These are phyloP conservation scores for Kuraishia molischiana DNA, from an alignment of 805 yeast species.

Conservation along the genomic window DNA sequence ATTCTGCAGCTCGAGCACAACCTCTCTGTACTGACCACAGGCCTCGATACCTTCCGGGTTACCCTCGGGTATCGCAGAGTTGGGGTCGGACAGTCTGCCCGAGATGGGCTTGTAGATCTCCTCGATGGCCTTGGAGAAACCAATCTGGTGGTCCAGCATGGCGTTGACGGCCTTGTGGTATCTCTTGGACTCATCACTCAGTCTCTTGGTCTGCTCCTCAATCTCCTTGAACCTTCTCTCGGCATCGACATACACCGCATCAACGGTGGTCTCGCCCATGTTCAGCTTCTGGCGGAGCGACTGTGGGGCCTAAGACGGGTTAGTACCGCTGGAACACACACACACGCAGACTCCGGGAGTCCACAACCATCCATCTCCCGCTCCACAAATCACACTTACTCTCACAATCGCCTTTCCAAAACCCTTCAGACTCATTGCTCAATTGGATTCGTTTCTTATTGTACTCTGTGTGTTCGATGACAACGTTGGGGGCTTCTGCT, in stretches of 20 bases:
- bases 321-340: not conserved
- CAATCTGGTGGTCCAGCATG: conserved; percentile 88
- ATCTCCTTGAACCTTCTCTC: conserved; percentile 92
- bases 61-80: conserved; percentile 78
- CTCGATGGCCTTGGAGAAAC: conserved; percentile 91
- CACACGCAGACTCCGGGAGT: not conserved
- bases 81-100: conserved; percentile 87
- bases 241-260: conserved; percentile 89
- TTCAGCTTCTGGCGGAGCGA: conserved; percentile 81
- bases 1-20: conserved; percentile 78
- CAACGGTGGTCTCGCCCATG: conserved; percentile 72
- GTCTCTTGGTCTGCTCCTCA: conserved; percentile 80
- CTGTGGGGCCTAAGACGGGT: conserved; percentile 62
- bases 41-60: conserved; percentile 96
- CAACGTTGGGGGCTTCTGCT: too few species aligned
- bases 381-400: conserved; percentile 14
- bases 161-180: conserved; percentile 89
- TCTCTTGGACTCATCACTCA: conserved; percentile 83
- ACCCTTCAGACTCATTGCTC: conserved; percentile 77
- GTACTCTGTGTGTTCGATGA: too few species aligned
- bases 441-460: too few species aligned
- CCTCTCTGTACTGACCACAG: conserved; percentile 80
- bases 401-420: conserved; percentile 69
- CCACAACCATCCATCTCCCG: not conserved
- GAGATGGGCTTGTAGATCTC: conserved; percentile 94